Conservation (phyloP, 257 asterid genomes). For the Striga asiatica region DNA sequence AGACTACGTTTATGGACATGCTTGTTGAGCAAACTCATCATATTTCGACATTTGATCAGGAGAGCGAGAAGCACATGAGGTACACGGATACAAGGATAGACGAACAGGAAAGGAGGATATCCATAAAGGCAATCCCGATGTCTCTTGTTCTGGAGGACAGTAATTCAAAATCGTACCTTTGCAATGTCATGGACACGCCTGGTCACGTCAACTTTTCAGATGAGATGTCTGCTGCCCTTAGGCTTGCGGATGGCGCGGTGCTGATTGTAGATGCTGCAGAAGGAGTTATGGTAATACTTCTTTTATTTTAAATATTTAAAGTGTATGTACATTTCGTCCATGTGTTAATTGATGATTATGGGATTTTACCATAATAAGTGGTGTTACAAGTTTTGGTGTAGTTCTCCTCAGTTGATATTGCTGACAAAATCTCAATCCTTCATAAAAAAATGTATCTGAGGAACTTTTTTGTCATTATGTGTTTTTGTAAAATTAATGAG, state of each 20-base stretch:
- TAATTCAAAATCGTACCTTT: conserved; percentile 76
- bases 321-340: background rate
- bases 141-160: conserved; percentile 89
- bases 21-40: conserved; percentile 94
- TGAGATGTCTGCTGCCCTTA: conserved; percentile 93
- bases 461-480: background rate
- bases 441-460: background rate
- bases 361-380: too few relatives aligned
- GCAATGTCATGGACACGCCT: conserved; percentile 92
- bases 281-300: conserved; percentile 92
- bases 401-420: too few relatives aligned
- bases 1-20: conserved; percentile 94
- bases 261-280: conserved; percentile 95
- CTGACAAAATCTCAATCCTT: background rate
- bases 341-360: too few relatives aligned
- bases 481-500: background rate
- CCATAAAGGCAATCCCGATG: conserved; percentile 89
- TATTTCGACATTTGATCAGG: conserved; percentile 81
- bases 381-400: too few relatives aligned
- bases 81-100: conserved; percentile 93
- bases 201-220: conserved; percentile 97
- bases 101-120: conserved; percentile 92
- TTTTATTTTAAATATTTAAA: background rate
- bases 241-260: conserved; percentile 99
- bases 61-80: conserved; percentile 93